These are phyloP conservation scores for Claviceps spartinae DNA, from an alignment of 2,329 filamentous ascomycete species.

Conservation along the genomic window DNA sequence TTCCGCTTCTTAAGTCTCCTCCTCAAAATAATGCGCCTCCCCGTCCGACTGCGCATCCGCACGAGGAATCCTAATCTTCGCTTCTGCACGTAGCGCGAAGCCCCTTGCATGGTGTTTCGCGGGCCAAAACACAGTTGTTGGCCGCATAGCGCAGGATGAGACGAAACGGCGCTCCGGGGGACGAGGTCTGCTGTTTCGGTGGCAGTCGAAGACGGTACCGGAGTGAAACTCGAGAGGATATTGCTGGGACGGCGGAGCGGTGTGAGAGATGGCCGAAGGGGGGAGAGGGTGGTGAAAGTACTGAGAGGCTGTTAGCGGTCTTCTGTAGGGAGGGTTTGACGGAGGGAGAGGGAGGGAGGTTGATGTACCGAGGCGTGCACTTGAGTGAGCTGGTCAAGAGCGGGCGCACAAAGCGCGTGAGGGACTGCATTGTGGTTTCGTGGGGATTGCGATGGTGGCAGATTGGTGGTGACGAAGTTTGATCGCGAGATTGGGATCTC, in stretches of 20 bases:
- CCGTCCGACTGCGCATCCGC: conserved; percentile 34
- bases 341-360: background rate
- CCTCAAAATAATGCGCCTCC: conserved; percentile 37
- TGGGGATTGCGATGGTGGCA: background rate
- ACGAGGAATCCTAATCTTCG: conserved; percentile 44
- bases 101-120: conserved; percentile 41
- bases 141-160: conserved; percentile 37
- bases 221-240: conserved; percentile 18
- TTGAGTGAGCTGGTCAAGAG: conserved; percentile 12
- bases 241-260: conserved; percentile 19
- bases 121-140: conserved; percentile 45
- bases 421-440: conserved; percentile 11
- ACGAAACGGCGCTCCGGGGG: conserved; percentile 28
- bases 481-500: background rate
- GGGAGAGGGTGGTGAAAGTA: conserved; percentile 35
- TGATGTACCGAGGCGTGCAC: conserved; percentile 14
- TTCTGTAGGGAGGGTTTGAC: background rate
- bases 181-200: conserved; percentile 29
- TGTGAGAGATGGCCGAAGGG: conserved; percentile 33
- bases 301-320: conserved; percentile 13
- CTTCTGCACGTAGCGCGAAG: conserved; percentile 44
- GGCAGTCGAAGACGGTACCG: conserved; percentile 11
- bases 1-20: conserved; percentile 39
- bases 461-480: background rate
- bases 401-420: conserved; percentile 19